Conservation (phyloP, 805 yeast species). For the Ogataea paradorogensis region DNA sequence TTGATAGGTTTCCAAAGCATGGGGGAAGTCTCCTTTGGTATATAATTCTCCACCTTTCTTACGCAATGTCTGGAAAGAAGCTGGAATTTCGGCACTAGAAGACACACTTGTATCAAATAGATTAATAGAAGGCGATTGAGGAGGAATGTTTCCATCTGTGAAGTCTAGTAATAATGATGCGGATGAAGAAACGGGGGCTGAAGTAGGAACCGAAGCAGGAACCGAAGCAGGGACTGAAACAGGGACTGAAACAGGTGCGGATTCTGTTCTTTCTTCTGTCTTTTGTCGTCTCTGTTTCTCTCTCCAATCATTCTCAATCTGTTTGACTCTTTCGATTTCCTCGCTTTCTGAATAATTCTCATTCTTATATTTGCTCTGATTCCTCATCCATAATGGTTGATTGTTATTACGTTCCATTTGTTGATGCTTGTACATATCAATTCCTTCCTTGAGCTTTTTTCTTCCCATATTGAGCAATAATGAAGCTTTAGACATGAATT, state of each 20-base stretch:
- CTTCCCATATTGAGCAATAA: constrained; percentile 55
- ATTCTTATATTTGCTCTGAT: constrained; percentile 47
- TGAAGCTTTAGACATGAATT: constrained; percentile 59
- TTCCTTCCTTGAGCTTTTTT: constrained; percentile 58
- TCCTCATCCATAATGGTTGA: constrained; percentile 75
- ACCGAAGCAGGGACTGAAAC: no score
- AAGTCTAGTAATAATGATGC: constrained; percentile 1
- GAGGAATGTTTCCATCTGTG: not conserved
- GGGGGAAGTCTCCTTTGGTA: constrained; percentile 76
- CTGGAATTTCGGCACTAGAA: constrained; percentile 2
- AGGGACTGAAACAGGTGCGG: not conserved
- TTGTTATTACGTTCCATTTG: constrained; percentile 30
- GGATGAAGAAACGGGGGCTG: no score
- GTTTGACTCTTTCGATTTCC: constrained; percentile 35
- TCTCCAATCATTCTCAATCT: constrained; percentile 34
- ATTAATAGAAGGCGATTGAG: not conserved
- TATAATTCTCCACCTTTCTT: constrained; percentile 60
- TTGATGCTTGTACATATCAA: constrained; percentile 52
- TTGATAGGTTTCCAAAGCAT: constrained; percentile 61
- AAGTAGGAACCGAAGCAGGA: no score
- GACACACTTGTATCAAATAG: not conserved
- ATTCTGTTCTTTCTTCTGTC: constrained; percentile 22
- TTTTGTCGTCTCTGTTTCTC: constrained; percentile 38
- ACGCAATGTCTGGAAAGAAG: constrained; percentile 46
- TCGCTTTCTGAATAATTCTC: constrained; percentile 41